Conservation (phyloP, 1,139 yeast genomes). For the Debaryomyces udenii region DNA sequence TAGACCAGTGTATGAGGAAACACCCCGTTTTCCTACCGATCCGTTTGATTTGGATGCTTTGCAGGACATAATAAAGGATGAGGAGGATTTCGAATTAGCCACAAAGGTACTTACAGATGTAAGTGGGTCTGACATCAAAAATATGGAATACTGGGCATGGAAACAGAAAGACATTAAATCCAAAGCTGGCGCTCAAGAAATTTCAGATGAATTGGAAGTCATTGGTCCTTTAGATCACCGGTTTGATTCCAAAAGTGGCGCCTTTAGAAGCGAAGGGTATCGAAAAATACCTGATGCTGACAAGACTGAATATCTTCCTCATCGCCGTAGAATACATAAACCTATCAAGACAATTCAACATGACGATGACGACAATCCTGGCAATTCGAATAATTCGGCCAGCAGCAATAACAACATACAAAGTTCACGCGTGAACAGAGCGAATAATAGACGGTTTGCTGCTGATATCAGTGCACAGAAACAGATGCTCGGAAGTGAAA, state of each 20-base stretch:
- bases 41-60: slow-evolving; percentile 52
- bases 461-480: slow-evolving; percentile 87
- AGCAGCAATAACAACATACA: slow-evolving; percentile 32
- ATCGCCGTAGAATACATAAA: slow-evolving; percentile 58
- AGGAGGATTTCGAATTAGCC: slow-evolving; percentile 67
- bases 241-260: slow-evolving; percentile 55
- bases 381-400: slow-evolving; percentile 22
- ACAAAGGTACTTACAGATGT: slow-evolving; percentile 43
- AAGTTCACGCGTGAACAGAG: slow-evolving; percentile 85
- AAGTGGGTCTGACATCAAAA: slow-evolving; percentile 32
- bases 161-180: slow-evolving; percentile 43
- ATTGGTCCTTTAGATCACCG: slow-evolving; percentile 35
- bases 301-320: slow-evolving; percentile 79
- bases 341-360: slow-evolving; percentile 60
- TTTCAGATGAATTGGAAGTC: slow-evolving; percentile 33
- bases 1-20: slow-evolving; percentile 54
- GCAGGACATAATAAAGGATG: slow-evolving; percentile 64
- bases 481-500: slow-evolving; percentile 76
- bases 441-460: slow-evolving; percentile 85
- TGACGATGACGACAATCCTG: slow-evolving; percentile 53
- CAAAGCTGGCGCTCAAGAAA: slow-evolving; percentile 22
- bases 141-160: slow-evolving; percentile 72
- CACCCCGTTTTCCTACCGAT: slow-evolving; percentile 25
- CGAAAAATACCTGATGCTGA: slow-evolving; percentile 70
- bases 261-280: slow-evolving; percentile 78